These are phyloP conservation scores for Celoporthe dispersa DNA, from an alignment of 2,329 filamentous ascomycete species.

Conservation along the genomic window DNA sequence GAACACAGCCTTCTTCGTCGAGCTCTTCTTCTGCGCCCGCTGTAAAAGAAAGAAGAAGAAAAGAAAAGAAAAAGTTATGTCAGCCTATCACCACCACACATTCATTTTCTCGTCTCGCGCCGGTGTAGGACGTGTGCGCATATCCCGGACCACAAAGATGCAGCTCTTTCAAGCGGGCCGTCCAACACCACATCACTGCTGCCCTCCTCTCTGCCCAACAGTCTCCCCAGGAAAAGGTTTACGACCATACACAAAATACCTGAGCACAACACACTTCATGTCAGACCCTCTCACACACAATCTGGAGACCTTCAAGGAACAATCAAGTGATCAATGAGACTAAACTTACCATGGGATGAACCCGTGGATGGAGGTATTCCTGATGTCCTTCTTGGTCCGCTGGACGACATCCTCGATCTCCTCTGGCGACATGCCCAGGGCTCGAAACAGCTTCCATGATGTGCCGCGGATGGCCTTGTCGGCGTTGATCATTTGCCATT, in stretches of 20 bases:
- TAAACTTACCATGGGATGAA: constrained; percentile 10
- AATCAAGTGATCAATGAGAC: background rate
- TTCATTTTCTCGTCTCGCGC: background rate
- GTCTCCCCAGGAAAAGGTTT: constrained; percentile 16
- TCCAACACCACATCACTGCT: background rate
- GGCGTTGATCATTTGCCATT: constrained; percentile 39
- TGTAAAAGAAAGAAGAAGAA: too few relatives aligned
- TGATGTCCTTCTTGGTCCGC: constrained; percentile 32
- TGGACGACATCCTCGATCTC: constrained; percentile 36
- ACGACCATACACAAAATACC: constrained; percentile 33
- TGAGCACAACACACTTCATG: background rate
- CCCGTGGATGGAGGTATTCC: constrained; percentile 1
- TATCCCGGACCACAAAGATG: background rate
- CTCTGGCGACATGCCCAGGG: constrained; percentile 34
- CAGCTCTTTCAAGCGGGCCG: background rate
- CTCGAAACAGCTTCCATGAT: constrained; percentile 36
- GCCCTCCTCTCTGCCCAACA: background rate
- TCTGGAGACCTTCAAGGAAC: too few relatives aligned
- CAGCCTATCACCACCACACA: background rate
- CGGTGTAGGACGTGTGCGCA: background rate
- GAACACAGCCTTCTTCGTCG: background rate
- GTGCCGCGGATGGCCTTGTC: constrained; percentile 36
- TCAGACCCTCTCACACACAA: constrained; percentile 29
- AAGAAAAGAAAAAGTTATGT: too few relatives aligned
- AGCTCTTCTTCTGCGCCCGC: background rate